Conservation (phyloP, 2,329 filamentous ascomycete genomes). For the Penicillium sp. region DNA sequence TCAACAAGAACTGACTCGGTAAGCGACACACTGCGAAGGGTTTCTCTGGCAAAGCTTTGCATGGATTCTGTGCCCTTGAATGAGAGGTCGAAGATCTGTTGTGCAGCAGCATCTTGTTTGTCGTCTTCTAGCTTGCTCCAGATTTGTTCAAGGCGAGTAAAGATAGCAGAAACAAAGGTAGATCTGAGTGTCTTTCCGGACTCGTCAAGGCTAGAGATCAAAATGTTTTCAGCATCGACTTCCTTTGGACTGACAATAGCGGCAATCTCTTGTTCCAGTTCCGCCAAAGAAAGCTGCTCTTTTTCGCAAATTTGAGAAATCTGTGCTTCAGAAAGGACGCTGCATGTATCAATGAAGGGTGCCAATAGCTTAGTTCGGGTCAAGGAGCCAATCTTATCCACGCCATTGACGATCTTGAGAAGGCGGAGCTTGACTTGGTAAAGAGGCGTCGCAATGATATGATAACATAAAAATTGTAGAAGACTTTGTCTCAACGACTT, state of each 20-base stretch:
- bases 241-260: slow-evolving; percentile 54
- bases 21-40: slow-evolving; percentile 69
- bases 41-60: slow-evolving; percentile 50
- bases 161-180: slow-evolving; percentile 61
- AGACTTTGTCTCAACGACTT: slow-evolving; percentile 62
- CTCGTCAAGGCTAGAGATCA: slow-evolving; percentile 50
- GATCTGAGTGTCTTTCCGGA: slow-evolving; percentile 42
- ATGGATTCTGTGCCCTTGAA: slow-evolving; percentile 29
- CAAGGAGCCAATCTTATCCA: slow-evolving; percentile 68
- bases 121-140: slow-evolving; percentile 55
- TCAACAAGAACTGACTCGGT: slow-evolving; percentile 67
- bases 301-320: slow-evolving; percentile 48
- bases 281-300: slow-evolving; percentile 46
- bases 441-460: slow-evolving; percentile 65
- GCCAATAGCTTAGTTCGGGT: slow-evolving; percentile 71
- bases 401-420: slow-evolving; percentile 66
- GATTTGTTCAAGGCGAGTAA: slow-evolving; percentile 64
- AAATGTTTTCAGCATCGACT: slow-evolving; percentile 52
- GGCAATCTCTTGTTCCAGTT: slow-evolving; percentile 53
- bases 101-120: slow-evolving; percentile 32
- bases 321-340: slow-evolving; percentile 50
- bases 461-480: slow-evolving; percentile 68
- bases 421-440: slow-evolving; percentile 66
- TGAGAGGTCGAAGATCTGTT: slow-evolving; percentile 40
- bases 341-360: slow-evolving; percentile 70